Evolutionary conservation across 2,329 filamentous ascomycete species (phyloP).

Genomic region (Beauveria sp.): DNA sequence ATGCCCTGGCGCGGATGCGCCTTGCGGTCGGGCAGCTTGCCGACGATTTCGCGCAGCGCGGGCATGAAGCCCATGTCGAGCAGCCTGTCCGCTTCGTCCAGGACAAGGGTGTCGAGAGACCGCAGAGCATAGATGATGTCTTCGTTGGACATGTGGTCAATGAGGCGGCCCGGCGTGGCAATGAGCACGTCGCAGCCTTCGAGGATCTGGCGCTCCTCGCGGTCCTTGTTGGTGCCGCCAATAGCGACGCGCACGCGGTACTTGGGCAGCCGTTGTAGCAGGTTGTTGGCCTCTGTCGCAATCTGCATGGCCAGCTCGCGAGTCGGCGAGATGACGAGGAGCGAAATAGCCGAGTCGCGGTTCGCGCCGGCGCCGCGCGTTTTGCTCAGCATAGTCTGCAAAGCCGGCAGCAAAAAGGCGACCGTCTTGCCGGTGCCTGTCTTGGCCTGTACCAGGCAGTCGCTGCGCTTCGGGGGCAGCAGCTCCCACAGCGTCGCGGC

Average conservation of each 20-base stretch:
- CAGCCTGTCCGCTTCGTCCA: conserved; percentile 76
- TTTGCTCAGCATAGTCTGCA: conserved; percentile 62
- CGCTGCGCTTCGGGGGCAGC: conserved; percentile 35
- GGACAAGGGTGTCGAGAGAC: conserved; percentile 66
- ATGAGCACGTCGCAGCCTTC: conserved; percentile 72
- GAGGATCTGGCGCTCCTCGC: conserved; percentile 63
- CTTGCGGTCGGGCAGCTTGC: conserved; percentile 56
- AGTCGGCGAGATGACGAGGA: conserved; percentile 63
- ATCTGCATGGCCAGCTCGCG: conserved; percentile 66
- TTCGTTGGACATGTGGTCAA: conserved; percentile 71
- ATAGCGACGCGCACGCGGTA: conserved; percentile 75
- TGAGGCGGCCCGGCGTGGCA: conserved; percentile 69
- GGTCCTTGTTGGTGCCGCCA: conserved; percentile 67
- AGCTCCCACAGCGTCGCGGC: conserved; percentile 42
- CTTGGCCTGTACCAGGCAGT: conserved; percentile 70
- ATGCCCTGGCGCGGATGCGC: conserved; percentile 60
- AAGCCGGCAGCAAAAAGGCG: conserved; percentile 74
- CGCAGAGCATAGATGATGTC: conserved; percentile 60
- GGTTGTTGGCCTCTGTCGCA: conserved; percentile 59
- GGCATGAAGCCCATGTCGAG: conserved; percentile 82
- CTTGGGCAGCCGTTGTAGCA: conserved; percentile 64
- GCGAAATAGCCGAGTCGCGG: conserved; percentile 37
- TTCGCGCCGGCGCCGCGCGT: conserved; percentile 20
- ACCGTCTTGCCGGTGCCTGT: conserved; percentile 84
- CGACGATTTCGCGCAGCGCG: conserved; percentile 68